Evolutionary conservation across 331 rosid species (phyloP).

Genomic region (Malus hybrid): DNA sequence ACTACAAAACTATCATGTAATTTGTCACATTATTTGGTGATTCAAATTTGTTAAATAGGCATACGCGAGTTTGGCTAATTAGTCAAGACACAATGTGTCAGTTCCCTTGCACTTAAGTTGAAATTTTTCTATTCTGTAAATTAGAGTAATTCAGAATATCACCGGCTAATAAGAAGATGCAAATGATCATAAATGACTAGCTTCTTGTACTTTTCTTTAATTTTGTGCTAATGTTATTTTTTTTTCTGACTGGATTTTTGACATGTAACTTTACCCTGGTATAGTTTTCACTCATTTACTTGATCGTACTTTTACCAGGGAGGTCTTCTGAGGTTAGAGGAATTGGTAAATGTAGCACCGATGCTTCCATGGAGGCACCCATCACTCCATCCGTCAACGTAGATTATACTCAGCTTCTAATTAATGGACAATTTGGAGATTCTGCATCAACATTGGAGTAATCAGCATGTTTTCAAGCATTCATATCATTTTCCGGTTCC

Average conservation of each 20-base stretch:
- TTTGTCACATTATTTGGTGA: not conserved
- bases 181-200: not conserved
- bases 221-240: no score
- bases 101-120: no score
- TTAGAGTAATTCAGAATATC: no score
- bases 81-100: no score
- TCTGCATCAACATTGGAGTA: conserved; percentile 31
- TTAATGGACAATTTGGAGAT: conserved; percentile 72
- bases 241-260: no score
- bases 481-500: not conserved
- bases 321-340: conserved; percentile 32
- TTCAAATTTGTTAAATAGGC: not conserved
- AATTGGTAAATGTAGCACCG: conserved; percentile 46
- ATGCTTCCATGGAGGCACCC: conserved; percentile 55
- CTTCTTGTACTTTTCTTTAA: not conserved
- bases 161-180: not conserved
- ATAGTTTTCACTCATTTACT: not conserved
- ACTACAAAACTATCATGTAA: not conserved
- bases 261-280: not conserved
- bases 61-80: no score
- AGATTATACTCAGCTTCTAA: conserved; percentile 54
- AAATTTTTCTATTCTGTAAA: no score
- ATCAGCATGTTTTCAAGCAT: not conserved
- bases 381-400: conserved; percentile 48
- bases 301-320: conserved; percentile 27